Evolutionary conservation across 116 monocot genomes (phyloP).

Genomic region (Papilionanthe hybrid): DNA sequence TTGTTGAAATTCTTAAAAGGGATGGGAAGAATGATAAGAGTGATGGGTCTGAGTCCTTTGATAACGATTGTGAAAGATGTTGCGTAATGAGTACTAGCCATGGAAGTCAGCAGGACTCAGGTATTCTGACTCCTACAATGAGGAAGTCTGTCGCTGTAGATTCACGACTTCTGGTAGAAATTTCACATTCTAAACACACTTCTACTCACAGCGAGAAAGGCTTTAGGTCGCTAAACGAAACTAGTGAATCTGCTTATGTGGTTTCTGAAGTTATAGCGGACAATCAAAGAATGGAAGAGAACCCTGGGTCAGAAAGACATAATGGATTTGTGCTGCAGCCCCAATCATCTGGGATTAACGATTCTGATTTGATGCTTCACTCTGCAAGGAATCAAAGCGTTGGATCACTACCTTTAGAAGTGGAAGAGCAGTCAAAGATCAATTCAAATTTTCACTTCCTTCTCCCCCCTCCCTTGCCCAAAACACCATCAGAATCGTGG

Average conservation of each 20-base stretch:
- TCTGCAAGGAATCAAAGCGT: constrained; percentile 5
- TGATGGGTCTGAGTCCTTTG: constrained; percentile 24
- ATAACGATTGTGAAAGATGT: constrained; percentile 33
- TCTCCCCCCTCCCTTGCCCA: constrained; percentile 21
- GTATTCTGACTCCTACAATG: constrained; percentile 32
- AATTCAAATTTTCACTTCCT: constrained; percentile 1
- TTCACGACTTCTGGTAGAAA: constrained; percentile 28
- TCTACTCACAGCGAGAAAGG: constrained; percentile 7
- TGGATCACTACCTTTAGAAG: constrained; percentile 5
- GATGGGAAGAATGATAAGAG: constrained; percentile 22
- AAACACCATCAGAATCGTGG: constrained; percentile 24
- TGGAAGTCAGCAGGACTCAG: constrained; percentile 33
- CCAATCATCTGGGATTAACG: constrained; percentile 13
- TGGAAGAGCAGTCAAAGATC: constrained; percentile 19
- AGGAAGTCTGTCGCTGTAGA: constrained; percentile 37
- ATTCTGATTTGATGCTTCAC: not conserved
- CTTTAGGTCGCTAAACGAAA: not conserved
- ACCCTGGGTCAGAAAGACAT: constrained; percentile 8
- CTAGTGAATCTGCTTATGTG: constrained; percentile 2
- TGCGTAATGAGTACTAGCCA: constrained; percentile 17
- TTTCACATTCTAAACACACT: constrained; percentile 27
- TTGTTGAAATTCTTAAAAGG: constrained; percentile 42
- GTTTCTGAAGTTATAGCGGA: constrained; percentile 21
- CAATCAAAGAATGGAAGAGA: constrained; percentile 25
- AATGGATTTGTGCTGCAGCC: constrained; percentile 6